phyloP scores from a whole-genome alignment of 108 stramenopile genomes.

The Bacterosira constricta region DNA sequence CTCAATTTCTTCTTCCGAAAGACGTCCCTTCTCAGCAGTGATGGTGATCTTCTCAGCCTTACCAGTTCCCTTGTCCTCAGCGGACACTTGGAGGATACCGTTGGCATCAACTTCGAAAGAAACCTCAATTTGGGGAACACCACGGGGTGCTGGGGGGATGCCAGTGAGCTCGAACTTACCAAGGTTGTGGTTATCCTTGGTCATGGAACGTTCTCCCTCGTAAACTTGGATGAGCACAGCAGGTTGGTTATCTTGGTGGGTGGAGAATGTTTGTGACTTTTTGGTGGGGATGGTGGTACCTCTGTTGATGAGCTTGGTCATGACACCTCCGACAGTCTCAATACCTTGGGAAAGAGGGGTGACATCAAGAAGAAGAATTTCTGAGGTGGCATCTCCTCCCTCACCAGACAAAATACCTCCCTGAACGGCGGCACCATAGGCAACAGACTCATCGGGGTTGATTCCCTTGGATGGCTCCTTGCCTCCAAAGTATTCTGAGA shows the following conservation, averaged over 20 bases:
- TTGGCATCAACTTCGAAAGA: constrained; percentile 99
- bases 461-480: constrained; percentile 95
- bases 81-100: constrained; percentile 96
- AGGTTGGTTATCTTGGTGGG: constrained; percentile 96
- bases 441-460: constrained; percentile 98
- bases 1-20: constrained; percentile 96
- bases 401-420: constrained; percentile 91
- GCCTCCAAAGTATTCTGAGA: constrained; percentile 95
- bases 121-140: constrained; percentile 98
- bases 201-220: constrained; percentile 98
- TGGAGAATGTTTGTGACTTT: constrained; percentile 95
- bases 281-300: constrained; percentile 95
- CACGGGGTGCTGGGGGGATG: constrained; percentile 97
- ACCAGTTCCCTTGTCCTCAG: constrained; percentile 93
- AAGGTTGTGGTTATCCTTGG: constrained; percentile 90
- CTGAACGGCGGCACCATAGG: constrained; percentile 95
- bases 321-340: constrained; percentile 98
- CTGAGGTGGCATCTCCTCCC: constrained; percentile 79
- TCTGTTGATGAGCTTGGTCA: constrained; percentile 96
- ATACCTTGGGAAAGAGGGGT: constrained; percentile 96
- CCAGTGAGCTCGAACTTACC: constrained; percentile 95
- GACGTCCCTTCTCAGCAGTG: constrained; percentile 95
- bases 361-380: constrained; percentile 95
- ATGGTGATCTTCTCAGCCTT: constrained; percentile 50
- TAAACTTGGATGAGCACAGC: constrained; percentile 97